A percentile compares a stretch with the other conserved stretches of the same genome.
These are phyloP conservation scores for Olyra latifolia DNA, from an alignment of 176 grass and related monocot genomes.

Conservation along the genomic window DNA sequence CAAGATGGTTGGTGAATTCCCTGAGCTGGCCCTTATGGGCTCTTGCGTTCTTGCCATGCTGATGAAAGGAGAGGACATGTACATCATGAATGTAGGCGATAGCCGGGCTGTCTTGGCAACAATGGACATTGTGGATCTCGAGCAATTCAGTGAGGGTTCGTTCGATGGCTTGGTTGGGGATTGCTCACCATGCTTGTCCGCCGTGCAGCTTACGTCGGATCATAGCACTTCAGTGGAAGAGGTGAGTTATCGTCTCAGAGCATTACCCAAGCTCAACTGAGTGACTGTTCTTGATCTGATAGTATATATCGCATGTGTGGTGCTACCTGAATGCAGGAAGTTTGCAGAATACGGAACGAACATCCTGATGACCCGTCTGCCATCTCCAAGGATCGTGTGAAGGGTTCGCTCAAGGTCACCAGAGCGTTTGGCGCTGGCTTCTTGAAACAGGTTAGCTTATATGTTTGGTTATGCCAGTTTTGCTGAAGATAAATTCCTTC, in stretches of 20 bases:
- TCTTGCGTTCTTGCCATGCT: conserved; percentile 87
- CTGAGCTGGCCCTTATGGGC: conserved; percentile 92
- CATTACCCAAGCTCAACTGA: background rate
- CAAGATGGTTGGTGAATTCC: conserved; percentile 70
- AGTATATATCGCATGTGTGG: background rate
- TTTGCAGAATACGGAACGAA: conserved; percentile 78
- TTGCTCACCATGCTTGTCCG: conserved; percentile 50
- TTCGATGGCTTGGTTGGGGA: conserved; percentile 48
- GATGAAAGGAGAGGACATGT: conserved; percentile 90
- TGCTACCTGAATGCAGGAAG: conserved; percentile 56
- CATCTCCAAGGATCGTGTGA: conserved; percentile 79
- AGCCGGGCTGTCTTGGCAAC: conserved; percentile 85
- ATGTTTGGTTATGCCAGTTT: conserved; percentile 10
- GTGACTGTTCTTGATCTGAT: background rate
- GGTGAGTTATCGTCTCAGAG: conserved; percentile 35
- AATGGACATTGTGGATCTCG: conserved; percentile 50
- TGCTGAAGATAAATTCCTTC: background rate
- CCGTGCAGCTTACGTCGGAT: conserved; percentile 85
- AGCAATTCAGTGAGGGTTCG: conserved; percentile 57
- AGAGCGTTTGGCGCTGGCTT: conserved; percentile 94
- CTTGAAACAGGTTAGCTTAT: conserved; percentile 81
- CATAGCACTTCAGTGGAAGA: conserved; percentile 75
- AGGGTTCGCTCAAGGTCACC: conserved; percentile 95
- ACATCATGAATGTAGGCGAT: conserved; percentile 95
- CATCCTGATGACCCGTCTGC: conserved; percentile 80